Evolutionary conservation across 1,139 yeast genomes (phyloP).

Genomic region (Scheffersomyces parashehatae): DNA sequence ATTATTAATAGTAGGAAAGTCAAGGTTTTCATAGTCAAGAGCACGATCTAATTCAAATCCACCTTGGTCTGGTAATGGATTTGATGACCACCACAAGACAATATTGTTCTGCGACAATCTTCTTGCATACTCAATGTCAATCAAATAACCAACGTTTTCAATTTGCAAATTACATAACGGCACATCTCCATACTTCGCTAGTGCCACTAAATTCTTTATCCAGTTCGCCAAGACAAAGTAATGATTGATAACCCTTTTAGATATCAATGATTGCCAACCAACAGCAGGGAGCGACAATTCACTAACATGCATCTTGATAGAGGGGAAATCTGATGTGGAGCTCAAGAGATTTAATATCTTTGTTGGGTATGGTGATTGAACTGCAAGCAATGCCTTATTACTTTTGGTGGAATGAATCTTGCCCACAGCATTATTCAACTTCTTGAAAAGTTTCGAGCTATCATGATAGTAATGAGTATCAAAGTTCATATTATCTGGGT

Average conservation of each 20-base stretch:
- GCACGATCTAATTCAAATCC: constrained; percentile 69
- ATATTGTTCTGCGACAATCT: constrained; percentile 63
- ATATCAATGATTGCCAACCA: constrained; percentile 82
- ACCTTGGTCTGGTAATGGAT: constrained; percentile 82
- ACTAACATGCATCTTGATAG: constrained; percentile 56
- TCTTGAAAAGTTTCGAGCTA: constrained; percentile 50
- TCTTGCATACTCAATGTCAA: constrained; percentile 87
- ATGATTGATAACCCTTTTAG: constrained; percentile 68
- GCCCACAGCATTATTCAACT: constrained; percentile 52
- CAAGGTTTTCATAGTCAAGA: constrained; percentile 57
- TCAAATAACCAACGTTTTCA: constrained; percentile 74
- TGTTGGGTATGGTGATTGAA: constrained; percentile 70
- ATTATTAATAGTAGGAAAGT: constrained; percentile 71
- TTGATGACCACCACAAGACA: constrained; percentile 92
- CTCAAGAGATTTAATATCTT: constrained; percentile 45
- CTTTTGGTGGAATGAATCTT: constrained; percentile 69
- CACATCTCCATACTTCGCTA: constrained; percentile 73
- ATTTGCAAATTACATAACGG: constrained; percentile 84
- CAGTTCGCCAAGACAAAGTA: constrained; percentile 75
- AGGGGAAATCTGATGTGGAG: constrained; percentile 61
- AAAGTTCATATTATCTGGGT: constrained; percentile 52
- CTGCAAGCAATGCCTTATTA: constrained; percentile 61
- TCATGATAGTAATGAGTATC: constrained; percentile 55
- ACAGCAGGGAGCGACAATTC: constrained; percentile 69
- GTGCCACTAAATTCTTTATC: constrained; percentile 63